Evolutionary conservation across 768 basidiomycete species (phyloP), one percentile per base, ranked within the genome.

Genomic region (Piloderma croceum): DNA sequence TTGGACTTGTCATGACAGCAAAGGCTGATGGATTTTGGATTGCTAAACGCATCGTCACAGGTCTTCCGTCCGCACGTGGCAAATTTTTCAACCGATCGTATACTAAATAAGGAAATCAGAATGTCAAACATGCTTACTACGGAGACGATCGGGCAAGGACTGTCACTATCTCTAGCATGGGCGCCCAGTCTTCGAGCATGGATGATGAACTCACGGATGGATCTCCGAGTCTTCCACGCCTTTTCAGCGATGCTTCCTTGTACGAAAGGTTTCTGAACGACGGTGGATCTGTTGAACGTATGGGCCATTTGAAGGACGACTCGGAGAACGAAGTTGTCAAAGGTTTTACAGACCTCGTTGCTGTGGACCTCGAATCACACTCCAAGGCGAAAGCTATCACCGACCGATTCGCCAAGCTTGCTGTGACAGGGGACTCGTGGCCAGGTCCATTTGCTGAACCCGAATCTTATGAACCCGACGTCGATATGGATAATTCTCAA

Each of bases 341-440:
- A 15, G 61, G 64, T 17, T 70, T 73, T 43, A 62, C 59, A 5
- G 53, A 66, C 15, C 65, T 75, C n/a, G 61, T 74, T 10, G 66
- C 56, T n/a, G 54, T 57, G 12, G 65, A 73, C 42, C 62, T 74
- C 13, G 61, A 48, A 36, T n/a, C n/a, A n/a, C n/a, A n/a, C n/a
- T 41, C 52, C 1, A 50, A 34, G 12, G 70, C 71, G 46, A 52
- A 59, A 10, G 62, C 58, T 3, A 43, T 62, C 6, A 55, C 63
- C 7, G 52, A 52, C 25, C 60, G 60, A 9, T 59, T 68, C 12
- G 67, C 65, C 5, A 64, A 64, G 38, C 51, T 75, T 15, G 48
- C 57, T 15, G 70, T 60, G 11, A 58, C 58, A 24, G 56, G 47
- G 13, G 34, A 58, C 37, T 54, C 61, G 6, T 68, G 62, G 64